A percentile compares a stretch with the other conserved stretches of the same genome.
Conservation (phyloP, 2,329 filamentous ascomycete genomes). For the Monilinia fructicola region DNA sequence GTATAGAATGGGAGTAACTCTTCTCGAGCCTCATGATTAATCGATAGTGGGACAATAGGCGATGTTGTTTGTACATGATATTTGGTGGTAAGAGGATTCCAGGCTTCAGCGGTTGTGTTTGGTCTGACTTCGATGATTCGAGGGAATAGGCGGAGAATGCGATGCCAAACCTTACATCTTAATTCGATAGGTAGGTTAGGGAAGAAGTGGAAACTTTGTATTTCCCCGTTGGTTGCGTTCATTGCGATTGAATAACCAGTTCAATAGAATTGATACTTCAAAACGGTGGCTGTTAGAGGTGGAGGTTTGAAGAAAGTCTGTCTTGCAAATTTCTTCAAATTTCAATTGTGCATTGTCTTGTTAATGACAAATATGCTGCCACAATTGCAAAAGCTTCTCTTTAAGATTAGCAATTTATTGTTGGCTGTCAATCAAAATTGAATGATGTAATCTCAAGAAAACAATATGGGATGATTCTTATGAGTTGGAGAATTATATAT, state of each 20-base stretch:
- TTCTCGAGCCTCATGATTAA: conserved; percentile 2
- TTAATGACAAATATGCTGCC: too few relatives aligned
- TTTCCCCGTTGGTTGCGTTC: background rate
- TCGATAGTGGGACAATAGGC: background rate
- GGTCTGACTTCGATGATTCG: conserved; percentile 19
- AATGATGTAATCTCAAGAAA: background rate
- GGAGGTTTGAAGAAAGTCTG: background rate
- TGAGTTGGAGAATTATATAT: background rate
- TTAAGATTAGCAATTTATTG: background rate
- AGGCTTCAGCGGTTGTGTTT: background rate
- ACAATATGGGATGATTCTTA: background rate
- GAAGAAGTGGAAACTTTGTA: background rate
- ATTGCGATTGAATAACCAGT: background rate
- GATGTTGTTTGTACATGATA: conserved; percentile 1
- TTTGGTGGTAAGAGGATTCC: conserved; percentile 14
- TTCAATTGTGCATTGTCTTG: background rate
- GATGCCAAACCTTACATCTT: background rate
- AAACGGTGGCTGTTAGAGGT: background rate
- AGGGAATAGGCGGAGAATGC: background rate
- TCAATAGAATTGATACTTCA: background rate
- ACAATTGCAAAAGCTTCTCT: too few relatives aligned
- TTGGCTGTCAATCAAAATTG: background rate
- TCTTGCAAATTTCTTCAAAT: background rate
- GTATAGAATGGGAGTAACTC: background rate
- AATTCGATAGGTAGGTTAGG: background rate